phyloP scores from a whole-genome alignment of 495 filamentous ascomycete genomes.

The Hapsidospora chrysogenum region DNA sequence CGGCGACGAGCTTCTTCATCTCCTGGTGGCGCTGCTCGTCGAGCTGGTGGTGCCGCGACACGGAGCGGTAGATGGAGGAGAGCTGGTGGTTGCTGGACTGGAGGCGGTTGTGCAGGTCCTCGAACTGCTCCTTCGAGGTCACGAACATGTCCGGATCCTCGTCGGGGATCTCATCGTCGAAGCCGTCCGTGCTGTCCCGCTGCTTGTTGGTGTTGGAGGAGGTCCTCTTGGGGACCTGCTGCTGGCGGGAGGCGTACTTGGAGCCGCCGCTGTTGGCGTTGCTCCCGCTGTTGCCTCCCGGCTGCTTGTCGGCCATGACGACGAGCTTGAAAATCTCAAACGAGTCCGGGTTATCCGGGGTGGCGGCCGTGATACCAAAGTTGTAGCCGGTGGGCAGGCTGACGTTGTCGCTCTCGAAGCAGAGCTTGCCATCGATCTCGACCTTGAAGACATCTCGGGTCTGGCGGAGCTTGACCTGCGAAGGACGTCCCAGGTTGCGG shows the following conservation, averaged over 20 bases:
- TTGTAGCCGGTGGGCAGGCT: slow-evolving; percentile 63
- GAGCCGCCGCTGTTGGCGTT: slow-evolving; percentile 12
- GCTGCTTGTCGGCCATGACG: slow-evolving; percentile 35
- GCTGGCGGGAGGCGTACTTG: slow-evolving; percentile 10
- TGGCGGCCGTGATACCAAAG: slow-evolving; percentile 76
- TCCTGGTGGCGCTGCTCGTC: slow-evolving; percentile 46
- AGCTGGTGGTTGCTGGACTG: slow-evolving; percentile 59
- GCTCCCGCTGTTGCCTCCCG: slow-evolving; percentile 18
- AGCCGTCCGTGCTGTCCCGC: slow-evolving; percentile 15
- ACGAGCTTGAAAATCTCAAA: slow-evolving; percentile 86
- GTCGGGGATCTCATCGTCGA: slow-evolving; percentile 27
- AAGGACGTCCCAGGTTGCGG: slow-evolving; percentile 76
- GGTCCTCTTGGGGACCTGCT: slow-evolving; percentile 4
- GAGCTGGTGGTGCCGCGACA: slow-evolving; percentile 30
- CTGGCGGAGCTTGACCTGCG: slow-evolving; percentile 57
- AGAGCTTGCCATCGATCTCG: slow-evolving; percentile 62
- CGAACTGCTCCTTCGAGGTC: slow-evolving; percentile 48
- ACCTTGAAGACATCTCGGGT: slow-evolving; percentile 51
- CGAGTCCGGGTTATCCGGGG: slow-evolving; percentile 80
- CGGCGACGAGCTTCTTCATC: slow-evolving; percentile 17
- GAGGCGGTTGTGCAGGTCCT: slow-evolving; percentile 65
- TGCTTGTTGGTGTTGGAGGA: slow-evolving; percentile 7
- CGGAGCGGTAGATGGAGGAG: slow-evolving; percentile 46
- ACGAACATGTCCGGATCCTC: slow-evolving; percentile 27
- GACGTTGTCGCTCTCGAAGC: slow-evolving; percentile 72